Conservation (phyloP, 257 asterid genomes). For the Catharanthus roseus region DNA sequence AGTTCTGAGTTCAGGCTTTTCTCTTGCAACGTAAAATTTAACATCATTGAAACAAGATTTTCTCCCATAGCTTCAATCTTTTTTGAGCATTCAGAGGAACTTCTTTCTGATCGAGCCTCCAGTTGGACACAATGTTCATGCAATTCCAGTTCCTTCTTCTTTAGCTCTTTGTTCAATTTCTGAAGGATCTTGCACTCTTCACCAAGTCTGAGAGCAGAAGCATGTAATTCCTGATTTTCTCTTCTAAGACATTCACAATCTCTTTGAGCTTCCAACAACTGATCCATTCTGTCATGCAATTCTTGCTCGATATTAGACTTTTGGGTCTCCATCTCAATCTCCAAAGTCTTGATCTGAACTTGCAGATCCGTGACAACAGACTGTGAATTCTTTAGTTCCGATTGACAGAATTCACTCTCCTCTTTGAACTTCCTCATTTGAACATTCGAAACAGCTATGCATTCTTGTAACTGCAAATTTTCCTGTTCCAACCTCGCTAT, state of each 20-base stretch:
- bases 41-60: slow-evolving; percentile 35
- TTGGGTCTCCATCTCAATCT: slow-evolving; percentile 35
- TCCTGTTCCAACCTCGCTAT: slow-evolving; percentile 38
- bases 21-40: slow-evolving; percentile 43
- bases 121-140: slow-evolving; percentile 30
- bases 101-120: slow-evolving; percentile 38
- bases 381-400: slow-evolving; percentile 31
- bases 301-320: slow-evolving; percentile 29
- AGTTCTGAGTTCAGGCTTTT: slow-evolving; percentile 37
- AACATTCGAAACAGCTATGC: slow-evolving; percentile 31
- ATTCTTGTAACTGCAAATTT: slow-evolving; percentile 26
- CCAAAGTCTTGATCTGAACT: slow-evolving; percentile 39
- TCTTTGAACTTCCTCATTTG: slow-evolving; percentile 29
- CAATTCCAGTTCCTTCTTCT: slow-evolving; percentile 40
- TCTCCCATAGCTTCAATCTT: slow-evolving; percentile 45
- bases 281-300: slow-evolving; percentile 33
- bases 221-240: slow-evolving; percentile 40
- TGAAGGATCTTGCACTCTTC: slow-evolving; percentile 29
- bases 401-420: slow-evolving; percentile 36
- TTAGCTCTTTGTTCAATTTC: slow-evolving; percentile 34
- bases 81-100: slow-evolving; percentile 34
- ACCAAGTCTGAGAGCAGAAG: slow-evolving; percentile 25
- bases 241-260: slow-evolving; percentile 35
- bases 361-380: slow-evolving; percentile 33
- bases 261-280: slow-evolving; percentile 34